These are phyloP conservation scores for Coniochaeta sp. DNA, from an alignment of 2,329 filamentous ascomycete species.

Conservation along the genomic window DNA sequence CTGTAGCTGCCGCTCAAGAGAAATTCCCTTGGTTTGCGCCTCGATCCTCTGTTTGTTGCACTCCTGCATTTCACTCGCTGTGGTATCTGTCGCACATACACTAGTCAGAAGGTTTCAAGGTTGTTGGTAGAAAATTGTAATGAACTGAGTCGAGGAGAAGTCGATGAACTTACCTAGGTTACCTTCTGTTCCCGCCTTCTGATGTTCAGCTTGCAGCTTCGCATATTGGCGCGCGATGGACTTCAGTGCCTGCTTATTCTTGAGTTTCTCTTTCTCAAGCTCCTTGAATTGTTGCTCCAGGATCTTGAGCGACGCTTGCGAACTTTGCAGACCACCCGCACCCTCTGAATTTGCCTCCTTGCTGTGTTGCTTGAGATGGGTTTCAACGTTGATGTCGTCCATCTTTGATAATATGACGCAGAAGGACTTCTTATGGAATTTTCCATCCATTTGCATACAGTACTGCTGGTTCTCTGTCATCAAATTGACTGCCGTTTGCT, in stretches of 20 bases:
- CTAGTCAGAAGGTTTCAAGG: not conserved
- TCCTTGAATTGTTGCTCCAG: not conserved
- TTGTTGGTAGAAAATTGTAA: not conserved
- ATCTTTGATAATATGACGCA: conserved; percentile 20
- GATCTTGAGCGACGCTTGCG: not conserved
- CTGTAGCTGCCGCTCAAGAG: not conserved
- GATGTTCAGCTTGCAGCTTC: not conserved
- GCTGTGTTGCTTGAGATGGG: not conserved
- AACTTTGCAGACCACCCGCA: not conserved
- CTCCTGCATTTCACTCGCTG: not conserved
- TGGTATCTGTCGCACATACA: not conserved
- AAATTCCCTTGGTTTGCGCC: not conserved
- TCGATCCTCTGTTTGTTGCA: not conserved
- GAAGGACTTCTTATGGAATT: conserved; percentile 12
- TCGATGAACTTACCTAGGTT: not conserved
- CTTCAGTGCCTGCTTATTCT: not conserved
- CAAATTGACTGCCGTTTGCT: conserved; percentile 12
- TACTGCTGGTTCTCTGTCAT: conserved; percentile 19
- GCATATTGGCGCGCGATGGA: not conserved
- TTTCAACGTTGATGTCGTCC: conserved; percentile 17
- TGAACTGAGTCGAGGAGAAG: not conserved
- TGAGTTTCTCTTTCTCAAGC: not conserved
- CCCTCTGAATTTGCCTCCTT: not conserved
- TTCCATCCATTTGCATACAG: conserved; percentile 18
- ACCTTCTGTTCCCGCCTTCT: not conserved